These are phyloP conservation scores for Phytophthora podocarpi DNA, from an alignment of 352 stramenopile species.

Conservation along the genomic window DNA sequence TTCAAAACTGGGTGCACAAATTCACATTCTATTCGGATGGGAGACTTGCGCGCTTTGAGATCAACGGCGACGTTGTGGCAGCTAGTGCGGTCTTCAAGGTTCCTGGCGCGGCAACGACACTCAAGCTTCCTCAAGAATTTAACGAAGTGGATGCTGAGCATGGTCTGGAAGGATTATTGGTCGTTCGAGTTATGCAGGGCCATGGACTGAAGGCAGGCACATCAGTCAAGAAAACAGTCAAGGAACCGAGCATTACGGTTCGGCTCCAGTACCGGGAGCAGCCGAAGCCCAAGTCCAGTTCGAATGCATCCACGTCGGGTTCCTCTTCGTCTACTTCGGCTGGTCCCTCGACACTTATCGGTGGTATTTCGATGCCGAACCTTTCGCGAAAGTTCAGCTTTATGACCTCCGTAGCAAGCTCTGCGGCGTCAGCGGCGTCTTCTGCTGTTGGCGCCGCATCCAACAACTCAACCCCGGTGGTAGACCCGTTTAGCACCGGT, in stretches of 20 bases:
- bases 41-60: slow-evolving; percentile 85
- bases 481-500: slow-evolving; percentile 60
- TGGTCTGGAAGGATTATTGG: slow-evolving; percentile 63
- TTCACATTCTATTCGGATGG: slow-evolving; percentile 89
- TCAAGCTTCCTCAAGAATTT: slow-evolving; percentile 89
- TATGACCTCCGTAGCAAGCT: slow-evolving; percentile 53
- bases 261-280: slow-evolving; percentile 71
- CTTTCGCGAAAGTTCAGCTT: slow-evolving; percentile 82
- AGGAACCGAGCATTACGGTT: slow-evolving; percentile 66
- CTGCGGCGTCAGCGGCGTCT: slow-evolving; percentile 39
- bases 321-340: slow-evolving; percentile 25
- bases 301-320: slow-evolving; percentile 31
- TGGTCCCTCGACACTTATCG: slow-evolving; percentile 35
- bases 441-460: slow-evolving; percentile 33
- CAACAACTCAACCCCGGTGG: slow-evolving; percentile 24
- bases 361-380: slow-evolving; percentile 70
- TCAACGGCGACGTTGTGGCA: slow-evolving; percentile 87
- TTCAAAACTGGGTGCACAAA: slow-evolving; percentile 92
- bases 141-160: slow-evolving; percentile 88
- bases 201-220: slow-evolving; percentile 77
- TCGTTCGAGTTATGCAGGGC: slow-evolving; percentile 84
- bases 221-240: slow-evolving; percentile 69
- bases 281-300: slow-evolving; percentile 37
- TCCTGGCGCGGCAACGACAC: slow-evolving; percentile 78
- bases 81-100: slow-evolving; percentile 89